Conservation (phyloP, 2,329 filamentous ascomycete genomes). For the Pseudogymnoascus sp. region DNA sequence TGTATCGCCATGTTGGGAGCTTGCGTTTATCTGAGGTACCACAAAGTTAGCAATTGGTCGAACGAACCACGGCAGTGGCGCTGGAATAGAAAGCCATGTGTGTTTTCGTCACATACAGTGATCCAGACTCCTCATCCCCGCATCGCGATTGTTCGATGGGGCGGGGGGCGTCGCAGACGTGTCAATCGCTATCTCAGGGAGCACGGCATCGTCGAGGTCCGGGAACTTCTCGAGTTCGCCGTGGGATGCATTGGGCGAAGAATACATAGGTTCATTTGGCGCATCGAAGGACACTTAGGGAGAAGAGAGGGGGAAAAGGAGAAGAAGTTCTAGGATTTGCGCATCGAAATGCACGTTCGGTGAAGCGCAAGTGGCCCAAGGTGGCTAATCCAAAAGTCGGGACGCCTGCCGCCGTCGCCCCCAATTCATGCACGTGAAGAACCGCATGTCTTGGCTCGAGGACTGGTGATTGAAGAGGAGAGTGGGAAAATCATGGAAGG, state of each 20-base stretch:
- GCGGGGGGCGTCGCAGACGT: neutral
- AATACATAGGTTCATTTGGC: conserved; percentile 30
- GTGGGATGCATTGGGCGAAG: conserved; percentile 27
- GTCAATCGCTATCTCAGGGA: conserved; percentile 10
- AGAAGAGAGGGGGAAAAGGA: neutral
- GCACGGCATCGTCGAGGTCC: conserved; percentile 27
- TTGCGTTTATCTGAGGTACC: conserved; percentile 61
- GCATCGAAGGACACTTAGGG: conserved; percentile 9
- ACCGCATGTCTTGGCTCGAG: neutral
- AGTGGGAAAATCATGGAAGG: neutral
- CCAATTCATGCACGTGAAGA: neutral
- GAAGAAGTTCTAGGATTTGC: conserved; percentile 1
- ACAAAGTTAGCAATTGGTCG: conserved; percentile 4
- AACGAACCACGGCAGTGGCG: conserved; percentile 8
- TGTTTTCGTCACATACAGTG: conserved; percentile 52
- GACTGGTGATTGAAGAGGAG: neutral
- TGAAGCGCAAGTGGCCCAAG: conserved; percentile 2
- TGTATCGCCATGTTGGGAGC: conserved; percentile 83
- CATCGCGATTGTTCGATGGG: conserved; percentile 42
- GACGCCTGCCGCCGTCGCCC: neutral
- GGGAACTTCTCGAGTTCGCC: conserved; percentile 26
- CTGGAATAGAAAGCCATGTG: neutral
- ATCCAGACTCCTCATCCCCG: conserved; percentile 71
- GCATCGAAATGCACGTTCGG: conserved; percentile 5
- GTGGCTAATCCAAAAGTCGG: neutral